Evolutionary conservation across 225 moss, liverwort and hornwort genomes (phyloP).

Genomic region (Ulota crispa): DNA sequence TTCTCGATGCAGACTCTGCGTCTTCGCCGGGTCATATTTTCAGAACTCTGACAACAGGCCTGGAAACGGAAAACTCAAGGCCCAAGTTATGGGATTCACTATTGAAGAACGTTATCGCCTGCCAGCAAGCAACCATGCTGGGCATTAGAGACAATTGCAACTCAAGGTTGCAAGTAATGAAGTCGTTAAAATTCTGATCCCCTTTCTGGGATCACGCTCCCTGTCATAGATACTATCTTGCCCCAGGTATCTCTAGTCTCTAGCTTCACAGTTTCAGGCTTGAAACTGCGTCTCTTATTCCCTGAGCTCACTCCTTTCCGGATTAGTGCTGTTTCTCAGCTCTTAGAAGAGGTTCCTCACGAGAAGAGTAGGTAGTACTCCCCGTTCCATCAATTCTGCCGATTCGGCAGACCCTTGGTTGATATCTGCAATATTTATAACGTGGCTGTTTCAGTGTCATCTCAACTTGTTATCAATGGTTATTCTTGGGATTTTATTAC

Average conservation of each 20-base stretch:
- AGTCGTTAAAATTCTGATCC: conserved; percentile 65
- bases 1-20: conserved; percentile 24
- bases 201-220: background rate
- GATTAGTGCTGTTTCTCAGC: conserved; percentile 18
- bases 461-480: background rate
- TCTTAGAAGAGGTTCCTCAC: conserved; percentile 2
- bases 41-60: conserved; percentile 25
- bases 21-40: conserved; percentile 20
- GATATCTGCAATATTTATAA: background rate
- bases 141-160: conserved; percentile 63
- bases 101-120: conserved; percentile 45
- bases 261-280: conserved; percentile 6
- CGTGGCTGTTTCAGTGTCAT: background rate
- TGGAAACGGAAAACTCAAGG: conserved; percentile 36
- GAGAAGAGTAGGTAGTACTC: conserved; percentile 19
- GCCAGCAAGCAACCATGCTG: conserved; percentile 55
- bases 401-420: conserved; percentile 14
- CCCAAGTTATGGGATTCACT: conserved; percentile 48
- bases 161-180: conserved; percentile 58
- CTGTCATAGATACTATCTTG: background rate
- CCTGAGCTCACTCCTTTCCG: conserved; percentile 13
- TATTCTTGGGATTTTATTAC: background rate
- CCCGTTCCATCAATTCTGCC: background rate
- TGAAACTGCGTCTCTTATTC: conserved; percentile 6
- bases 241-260: conserved; percentile 17